Evolutionary conservation across 2,329 filamentous ascomycete species (phyloP).

Genomic region (Xylariales sp.): DNA sequence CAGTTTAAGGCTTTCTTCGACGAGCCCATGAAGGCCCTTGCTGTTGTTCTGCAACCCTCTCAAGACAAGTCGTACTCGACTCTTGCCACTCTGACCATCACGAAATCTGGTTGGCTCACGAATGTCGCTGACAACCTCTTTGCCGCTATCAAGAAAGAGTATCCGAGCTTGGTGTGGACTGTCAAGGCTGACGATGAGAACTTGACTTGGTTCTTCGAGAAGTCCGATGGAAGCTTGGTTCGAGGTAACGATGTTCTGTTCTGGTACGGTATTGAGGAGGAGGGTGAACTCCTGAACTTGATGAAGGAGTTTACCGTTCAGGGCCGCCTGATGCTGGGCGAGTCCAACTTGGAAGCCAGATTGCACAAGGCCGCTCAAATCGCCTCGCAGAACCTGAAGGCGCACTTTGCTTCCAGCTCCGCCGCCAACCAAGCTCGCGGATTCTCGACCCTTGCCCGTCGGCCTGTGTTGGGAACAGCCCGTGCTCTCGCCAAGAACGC

Average conservation of each 20-base stretch:
- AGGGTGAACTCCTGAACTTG: slow-evolving; percentile 28
- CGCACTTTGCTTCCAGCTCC: slow-evolving; percentile 34
- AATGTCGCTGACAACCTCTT: slow-evolving; percentile 97
- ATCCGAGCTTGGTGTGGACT: slow-evolving; percentile 90
- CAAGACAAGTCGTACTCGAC: slow-evolving; percentile 68
- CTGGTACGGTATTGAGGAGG: slow-evolving; percentile 79
- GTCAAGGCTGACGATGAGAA: slow-evolving; percentile 96
- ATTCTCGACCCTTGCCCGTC: slow-evolving; percentile 59
- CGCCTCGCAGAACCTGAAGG: slow-evolving; percentile 50
- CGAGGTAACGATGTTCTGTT: slow-evolving; percentile 87
- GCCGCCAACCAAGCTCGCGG: slow-evolving; percentile 54
- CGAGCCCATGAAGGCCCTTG: slow-evolving; percentile 87
- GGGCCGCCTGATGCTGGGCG: slow-evolving; percentile 81
- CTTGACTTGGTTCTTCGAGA: slow-evolving; percentile 96
- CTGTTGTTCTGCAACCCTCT: slow-evolving; percentile 75
- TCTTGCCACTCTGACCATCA: slow-evolving; percentile 86
- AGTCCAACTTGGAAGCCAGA: slow-evolving; percentile 83
- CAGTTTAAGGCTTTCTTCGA: slow-evolving; percentile 94
- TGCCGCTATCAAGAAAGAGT: slow-evolving; percentile 87
- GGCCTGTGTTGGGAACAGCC: slow-evolving; percentile 24
- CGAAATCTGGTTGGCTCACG: slow-evolving; percentile 89
- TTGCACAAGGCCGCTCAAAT: slow-evolving; percentile 73
- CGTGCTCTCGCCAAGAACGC: slow-evolving; percentile 19
- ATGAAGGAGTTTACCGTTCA: slow-evolving; percentile 79
- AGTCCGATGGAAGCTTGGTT: slow-evolving; percentile 87